These are phyloP conservation scores for Fusarium euwallaceae DNA, from an alignment of 2,329 filamentous ascomycete genomes.

Conservation along the genomic window DNA sequence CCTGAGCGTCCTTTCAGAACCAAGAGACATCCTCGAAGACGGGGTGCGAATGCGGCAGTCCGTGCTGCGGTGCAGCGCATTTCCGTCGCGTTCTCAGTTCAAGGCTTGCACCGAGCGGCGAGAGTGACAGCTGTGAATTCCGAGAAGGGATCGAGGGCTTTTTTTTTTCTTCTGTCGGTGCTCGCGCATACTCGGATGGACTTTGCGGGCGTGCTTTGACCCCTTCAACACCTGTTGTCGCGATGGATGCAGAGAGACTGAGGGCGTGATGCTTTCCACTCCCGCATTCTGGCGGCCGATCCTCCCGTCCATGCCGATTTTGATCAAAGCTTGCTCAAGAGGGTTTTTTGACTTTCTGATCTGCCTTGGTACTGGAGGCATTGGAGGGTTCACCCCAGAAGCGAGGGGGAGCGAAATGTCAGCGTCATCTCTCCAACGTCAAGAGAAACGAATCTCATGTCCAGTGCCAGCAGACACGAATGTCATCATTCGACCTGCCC, in stretches of 20 bases:
- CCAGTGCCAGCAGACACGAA: constrained; percentile 1
- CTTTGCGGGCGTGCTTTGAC: constrained; percentile 24
- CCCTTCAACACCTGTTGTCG: constrained; percentile 22
- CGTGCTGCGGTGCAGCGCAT: constrained; percentile 28
- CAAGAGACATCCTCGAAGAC: constrained; percentile 25
- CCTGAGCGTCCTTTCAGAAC: constrained; percentile 27
- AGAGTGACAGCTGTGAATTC: constrained; percentile 19
- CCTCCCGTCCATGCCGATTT: constrained; percentile 25
- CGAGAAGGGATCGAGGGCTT: constrained; percentile 21
- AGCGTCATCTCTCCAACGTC: constrained; percentile 18
- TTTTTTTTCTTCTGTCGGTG: constrained; percentile 15
- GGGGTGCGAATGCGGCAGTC: constrained; percentile 22
- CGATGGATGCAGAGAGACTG: neutral
- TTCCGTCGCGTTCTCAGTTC: constrained; percentile 17
- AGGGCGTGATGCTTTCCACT: constrained; percentile 34
- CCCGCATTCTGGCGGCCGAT: constrained; percentile 32
- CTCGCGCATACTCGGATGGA: constrained; percentile 1
- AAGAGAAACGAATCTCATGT: neutral
- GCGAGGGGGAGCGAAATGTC: constrained; percentile 10
- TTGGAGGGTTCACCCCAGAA: constrained; percentile 2
- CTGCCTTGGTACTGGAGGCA: constrained; percentile 2
- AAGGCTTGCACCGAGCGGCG: constrained; percentile 33
- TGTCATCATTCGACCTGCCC: neutral
- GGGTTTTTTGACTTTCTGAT: constrained; percentile 16
- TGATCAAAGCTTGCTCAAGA: constrained; percentile 23